Evolutionary conservation across 2,329 filamentous ascomycete species (phyloP).

Genomic region (Trichoderma sp.): DNA sequence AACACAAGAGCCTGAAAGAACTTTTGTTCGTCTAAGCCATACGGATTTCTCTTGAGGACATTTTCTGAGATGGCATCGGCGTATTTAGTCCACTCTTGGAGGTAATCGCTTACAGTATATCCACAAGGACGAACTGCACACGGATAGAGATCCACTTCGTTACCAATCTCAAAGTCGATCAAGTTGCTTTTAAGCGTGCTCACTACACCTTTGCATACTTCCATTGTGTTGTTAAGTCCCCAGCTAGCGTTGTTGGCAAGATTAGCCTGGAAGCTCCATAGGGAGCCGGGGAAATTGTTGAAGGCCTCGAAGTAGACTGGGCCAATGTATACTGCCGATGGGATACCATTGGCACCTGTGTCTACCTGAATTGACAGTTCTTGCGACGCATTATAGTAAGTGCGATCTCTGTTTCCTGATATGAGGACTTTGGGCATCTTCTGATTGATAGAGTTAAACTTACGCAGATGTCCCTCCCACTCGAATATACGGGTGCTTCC

Average conservation of each 20-base stretch:
- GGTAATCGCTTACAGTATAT: neutral
- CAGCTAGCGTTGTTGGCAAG: constrained; percentile 14
- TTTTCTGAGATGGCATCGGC: neutral
- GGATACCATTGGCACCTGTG: constrained; percentile 7
- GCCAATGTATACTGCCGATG: constrained; percentile 1
- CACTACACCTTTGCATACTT: constrained; percentile 6
- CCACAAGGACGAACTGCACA: constrained; percentile 1
- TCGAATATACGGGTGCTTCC: constrained; percentile 6
- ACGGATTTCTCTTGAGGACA: constrained; percentile 3
- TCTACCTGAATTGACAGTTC: neutral
- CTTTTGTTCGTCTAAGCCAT: constrained; percentile 1
- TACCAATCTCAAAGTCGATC: constrained; percentile 9
- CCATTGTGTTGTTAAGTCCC: constrained; percentile 11
- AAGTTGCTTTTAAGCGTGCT: neutral
- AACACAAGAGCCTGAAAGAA: constrained; percentile 14
- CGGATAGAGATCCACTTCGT: constrained; percentile 14
- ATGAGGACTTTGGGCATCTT: neutral
- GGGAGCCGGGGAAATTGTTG: neutral
- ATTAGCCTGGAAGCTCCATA: constrained; percentile 12
- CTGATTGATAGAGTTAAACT: neutral
- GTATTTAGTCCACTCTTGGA: constrained; percentile 5
- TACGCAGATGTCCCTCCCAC: constrained; percentile 13
- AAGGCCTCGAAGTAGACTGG: constrained; percentile 14
- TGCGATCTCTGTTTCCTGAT: neutral
- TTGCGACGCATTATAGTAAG: constrained; percentile 8